Evolutionary conservation across 306 rosid species (phyloP).

Genomic region (Alnus rubra): DNA sequence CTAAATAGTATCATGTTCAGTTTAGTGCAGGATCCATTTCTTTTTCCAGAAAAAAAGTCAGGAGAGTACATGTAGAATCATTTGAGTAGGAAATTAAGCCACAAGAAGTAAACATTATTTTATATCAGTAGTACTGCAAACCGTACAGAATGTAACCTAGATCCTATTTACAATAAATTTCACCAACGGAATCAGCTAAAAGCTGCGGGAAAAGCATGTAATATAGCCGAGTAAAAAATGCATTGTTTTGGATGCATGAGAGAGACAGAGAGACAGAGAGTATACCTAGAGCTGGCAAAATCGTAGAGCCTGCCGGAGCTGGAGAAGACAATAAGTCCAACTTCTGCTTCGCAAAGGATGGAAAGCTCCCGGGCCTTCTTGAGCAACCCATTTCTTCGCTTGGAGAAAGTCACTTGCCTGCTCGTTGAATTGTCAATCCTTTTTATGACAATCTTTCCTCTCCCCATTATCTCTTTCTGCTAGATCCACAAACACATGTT

Average conservation of each 20-base stretch:
- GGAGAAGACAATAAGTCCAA: slow-evolving; percentile 49
- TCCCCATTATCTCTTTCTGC: slow-evolving; percentile 1
- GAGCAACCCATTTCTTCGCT: slow-evolving; percentile 48
- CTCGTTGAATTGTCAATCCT: slow-evolving; percentile 48
- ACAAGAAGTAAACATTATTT: not conserved
- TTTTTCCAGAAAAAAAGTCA: too few relatives aligned
- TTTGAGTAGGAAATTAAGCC: too few relatives aligned
- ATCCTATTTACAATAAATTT: not conserved
- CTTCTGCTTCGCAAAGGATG: slow-evolving; percentile 52
- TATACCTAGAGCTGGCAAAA: slow-evolving; percentile 47
- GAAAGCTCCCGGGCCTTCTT: slow-evolving; percentile 56
- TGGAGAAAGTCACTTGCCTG: slow-evolving; percentile 54
- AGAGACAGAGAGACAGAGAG: slow-evolving; percentile 12
- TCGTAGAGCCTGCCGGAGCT: slow-evolving; percentile 47
- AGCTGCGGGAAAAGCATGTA: too few relatives aligned
- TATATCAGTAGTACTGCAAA: slow-evolving; percentile 2
- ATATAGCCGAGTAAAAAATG: too few relatives aligned
- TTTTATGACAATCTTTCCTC: too few relatives aligned
- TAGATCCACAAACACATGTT: slow-evolving; percentile 3
- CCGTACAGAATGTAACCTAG: not conserved
- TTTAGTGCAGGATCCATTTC: too few relatives aligned
- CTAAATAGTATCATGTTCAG: too few relatives aligned
- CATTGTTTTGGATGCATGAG: too few relatives aligned
- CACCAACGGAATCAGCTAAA: too few relatives aligned
- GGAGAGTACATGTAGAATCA: too few relatives aligned